Evolutionary conservation across 1,284 basidiomycete genomes (phyloP), one percentile per base, ranked within the genome.

Genomic region (Rhodotorula sp.): DNA sequence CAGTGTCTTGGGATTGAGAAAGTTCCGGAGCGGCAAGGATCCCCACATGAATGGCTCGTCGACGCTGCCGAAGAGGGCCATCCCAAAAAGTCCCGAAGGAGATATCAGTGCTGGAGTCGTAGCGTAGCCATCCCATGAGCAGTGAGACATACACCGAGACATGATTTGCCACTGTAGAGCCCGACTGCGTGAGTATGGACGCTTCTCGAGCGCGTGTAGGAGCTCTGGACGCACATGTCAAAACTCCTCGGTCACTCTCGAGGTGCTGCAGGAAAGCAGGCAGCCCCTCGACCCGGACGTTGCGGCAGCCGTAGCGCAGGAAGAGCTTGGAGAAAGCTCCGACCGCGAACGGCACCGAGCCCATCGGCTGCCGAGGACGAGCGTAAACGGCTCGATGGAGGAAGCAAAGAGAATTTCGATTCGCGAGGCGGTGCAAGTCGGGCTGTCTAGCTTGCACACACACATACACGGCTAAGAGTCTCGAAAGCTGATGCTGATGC

Each of bases 111-210:
- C 44, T 55, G 12, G n/a, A 8, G 33, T 30, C 30, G 20, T 30
- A 6, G 12, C 30, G 22, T 4, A 24, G 24, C 20, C 26, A 10
- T n/a, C 59, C 10, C 26, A 18, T 30, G 45, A 58, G 30, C 17
- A 37, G 56, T 10, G 45, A 12, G 4, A n/a, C 64, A 51, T 79
- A 92, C 91, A 91, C 92, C 57, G 93, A 95, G 67, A 94, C 88
- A 79, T 96, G 93, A 80, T 96, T 96, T 63, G 88, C 87, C 60
- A 95, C 92, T 95, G 77, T 37, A 60, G 77, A 46, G 76, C 70
- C 62, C 53, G 29, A 53, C 51, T 57, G 33, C 59, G 68, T 76
- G 51, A 57, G 56, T 7, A 18, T 42, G 1, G 26, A 6, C 0
- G 45, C 33, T 20, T 44, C 24, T 3, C 42, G 22, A 6, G 17